Percentiles rank a stretch among this genome's conserved stretches.
Evolutionary conservation across 2,329 filamentous ascomycete genomes (phyloP).

Genomic region (Phaeosphaeria sp.): DNA sequence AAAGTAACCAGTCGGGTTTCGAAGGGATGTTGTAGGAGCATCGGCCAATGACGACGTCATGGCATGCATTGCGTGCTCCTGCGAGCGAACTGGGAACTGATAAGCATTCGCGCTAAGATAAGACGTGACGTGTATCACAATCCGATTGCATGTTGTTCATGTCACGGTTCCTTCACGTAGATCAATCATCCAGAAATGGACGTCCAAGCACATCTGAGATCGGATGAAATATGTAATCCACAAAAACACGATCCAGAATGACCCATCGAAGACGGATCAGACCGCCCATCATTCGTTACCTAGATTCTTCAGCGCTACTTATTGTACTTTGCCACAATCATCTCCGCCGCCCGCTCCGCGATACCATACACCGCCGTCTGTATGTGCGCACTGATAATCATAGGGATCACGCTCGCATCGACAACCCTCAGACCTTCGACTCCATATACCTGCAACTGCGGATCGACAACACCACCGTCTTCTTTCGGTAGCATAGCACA

Average conservation of each 20-base stretch:
- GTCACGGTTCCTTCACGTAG: background rate
- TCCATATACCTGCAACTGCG: constrained; percentile 26
- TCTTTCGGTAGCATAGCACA: constrained; percentile 34
- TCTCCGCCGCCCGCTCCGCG: constrained; percentile 29
- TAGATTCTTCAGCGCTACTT: background rate
- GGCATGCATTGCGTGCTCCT: constrained; percentile 5
- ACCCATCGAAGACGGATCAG: no score
- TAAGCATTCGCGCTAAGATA: constrained; percentile 3
- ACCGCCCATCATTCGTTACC: no score
- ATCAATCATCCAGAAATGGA: no score
- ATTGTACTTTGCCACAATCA: constrained; percentile 16
- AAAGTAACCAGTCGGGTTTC: background rate
- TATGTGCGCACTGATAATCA: constrained; percentile 26
- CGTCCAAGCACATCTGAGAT: background rate
- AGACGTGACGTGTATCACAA: background rate
- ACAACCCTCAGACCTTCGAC: constrained; percentile 25
- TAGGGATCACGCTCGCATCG: constrained; percentile 32
- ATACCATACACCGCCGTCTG: constrained; percentile 35
- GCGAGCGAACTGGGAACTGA: background rate
- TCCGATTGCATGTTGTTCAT: no score
- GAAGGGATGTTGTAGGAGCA: background rate
- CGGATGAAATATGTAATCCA: no score
- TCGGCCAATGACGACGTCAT: background rate
- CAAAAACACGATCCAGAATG: no score
- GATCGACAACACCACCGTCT: constrained; percentile 26